Evolutionary conservation across 2,329 filamentous ascomycete species (phyloP).

Genomic region (Hirsutella minnesotensis): DNA sequence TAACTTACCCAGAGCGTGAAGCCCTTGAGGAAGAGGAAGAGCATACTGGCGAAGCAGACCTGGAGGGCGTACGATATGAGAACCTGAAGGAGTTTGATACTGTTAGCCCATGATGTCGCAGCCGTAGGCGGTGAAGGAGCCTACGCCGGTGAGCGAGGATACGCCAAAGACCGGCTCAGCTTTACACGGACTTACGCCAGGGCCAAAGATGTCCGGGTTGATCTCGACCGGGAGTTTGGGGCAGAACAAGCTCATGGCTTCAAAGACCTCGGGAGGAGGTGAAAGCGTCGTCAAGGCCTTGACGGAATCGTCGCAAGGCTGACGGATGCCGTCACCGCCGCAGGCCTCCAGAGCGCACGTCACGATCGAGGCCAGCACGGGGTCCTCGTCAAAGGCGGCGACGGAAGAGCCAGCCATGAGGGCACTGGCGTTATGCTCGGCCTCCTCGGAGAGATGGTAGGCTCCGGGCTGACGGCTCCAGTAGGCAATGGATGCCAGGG

Average conservation of each 20-base stretch:
- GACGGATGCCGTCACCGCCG: conserved; percentile 19
- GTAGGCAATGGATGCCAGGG: conserved; percentile 21
- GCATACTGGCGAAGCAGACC: conserved; percentile 20
- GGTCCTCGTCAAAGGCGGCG: conserved; percentile 16
- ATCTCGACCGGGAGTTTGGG: conserved; percentile 23
- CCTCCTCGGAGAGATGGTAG: conserved; percentile 19
- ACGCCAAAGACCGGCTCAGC: too few species aligned
- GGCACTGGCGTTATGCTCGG: conserved; percentile 22
- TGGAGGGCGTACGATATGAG: conserved; percentile 27
- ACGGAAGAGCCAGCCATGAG: conserved; percentile 22
- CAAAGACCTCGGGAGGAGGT: conserved; percentile 17
- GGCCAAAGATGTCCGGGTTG: conserved; percentile 26
- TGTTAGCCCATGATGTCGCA: too few species aligned
- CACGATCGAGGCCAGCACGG: conserved; percentile 20
- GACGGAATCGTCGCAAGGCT: conserved; percentile 17
- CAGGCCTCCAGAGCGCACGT: conserved; percentile 23
- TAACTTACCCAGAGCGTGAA: conserved; percentile 23
- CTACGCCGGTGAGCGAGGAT: too few species aligned
- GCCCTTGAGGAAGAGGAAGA: conserved; percentile 21
- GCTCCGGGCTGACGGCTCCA: conserved; percentile 17
- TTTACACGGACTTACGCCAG: conserved; percentile 18
- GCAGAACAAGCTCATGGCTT: conserved; percentile 22
- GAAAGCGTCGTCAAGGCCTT: conserved; percentile 14
- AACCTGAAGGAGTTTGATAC: conserved; percentile 14
- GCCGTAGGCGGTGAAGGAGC: too few species aligned